A percentile compares a stretch with the other conserved stretches of the same genome.
Conservation (phyloP, 768 basidiomycete genomes). For the Paxillus involutus region DNA sequence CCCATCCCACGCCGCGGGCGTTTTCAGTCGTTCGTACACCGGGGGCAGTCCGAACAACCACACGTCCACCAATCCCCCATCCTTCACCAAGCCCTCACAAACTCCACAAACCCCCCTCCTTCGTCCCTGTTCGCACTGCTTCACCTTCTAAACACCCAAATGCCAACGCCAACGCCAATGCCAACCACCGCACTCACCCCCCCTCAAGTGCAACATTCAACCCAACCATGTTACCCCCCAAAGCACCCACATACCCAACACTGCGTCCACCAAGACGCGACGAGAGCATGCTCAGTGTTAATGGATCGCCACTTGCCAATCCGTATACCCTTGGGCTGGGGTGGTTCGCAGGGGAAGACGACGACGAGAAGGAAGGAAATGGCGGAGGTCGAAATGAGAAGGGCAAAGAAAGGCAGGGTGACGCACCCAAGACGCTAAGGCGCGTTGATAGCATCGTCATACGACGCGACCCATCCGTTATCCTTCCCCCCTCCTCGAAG, state of each 20-base stretch:
- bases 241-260: constrained; percentile 40
- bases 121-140: constrained; percentile 39
- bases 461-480: constrained; percentile 53
- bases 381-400: constrained; percentile 8
- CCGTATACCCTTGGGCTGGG: constrained; percentile 67
- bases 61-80: constrained; percentile 27
- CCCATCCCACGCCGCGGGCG: constrained; percentile 46
- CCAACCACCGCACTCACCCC: constrained; percentile 32
- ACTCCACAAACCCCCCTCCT: constrained; percentile 20
- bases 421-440: constrained; percentile 13
- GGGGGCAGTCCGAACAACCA: constrained; percentile 31
- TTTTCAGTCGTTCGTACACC: constrained; percentile 44
- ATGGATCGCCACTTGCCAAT: constrained; percentile 81
- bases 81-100: constrained; percentile 40
- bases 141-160: constrained; percentile 51
- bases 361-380: constrained; percentile 25
- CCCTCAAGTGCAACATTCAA: constrained; percentile 71
- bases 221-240: constrained; percentile 53
- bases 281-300: constrained; percentile 78
- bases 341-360: constrained; percentile 49
- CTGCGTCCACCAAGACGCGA: constrained; percentile 70
- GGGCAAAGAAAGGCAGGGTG: constrained; percentile 25
- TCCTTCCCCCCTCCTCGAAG: constrained; percentile 29
- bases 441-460: constrained; percentile 65
- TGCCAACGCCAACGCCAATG: constrained; percentile 18